Evolutionary conservation across 345 rosid genomes (phyloP).

Genomic region (Gossypium sturtianum): DNA sequence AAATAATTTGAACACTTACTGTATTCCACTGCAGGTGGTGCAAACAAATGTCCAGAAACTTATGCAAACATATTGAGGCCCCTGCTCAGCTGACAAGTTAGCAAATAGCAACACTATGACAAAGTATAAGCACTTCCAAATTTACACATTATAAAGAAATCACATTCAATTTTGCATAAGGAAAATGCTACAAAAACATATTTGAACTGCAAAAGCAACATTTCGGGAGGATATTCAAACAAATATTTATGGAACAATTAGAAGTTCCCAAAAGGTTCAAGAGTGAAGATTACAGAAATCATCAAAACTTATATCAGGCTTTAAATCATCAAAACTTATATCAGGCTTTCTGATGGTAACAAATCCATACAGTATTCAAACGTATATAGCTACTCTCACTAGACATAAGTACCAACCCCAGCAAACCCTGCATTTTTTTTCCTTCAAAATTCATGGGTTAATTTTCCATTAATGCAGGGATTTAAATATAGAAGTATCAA

Average conservation of each 20-base stretch:
- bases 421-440: background rate
- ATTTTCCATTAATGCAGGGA: background rate
- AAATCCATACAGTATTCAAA: background rate
- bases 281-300: background rate
- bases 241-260: background rate
- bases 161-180: background rate
- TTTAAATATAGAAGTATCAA: slow-evolving; percentile 2
- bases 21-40: slow-evolving; percentile 96
- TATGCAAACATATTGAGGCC: slow-evolving; percentile 97
- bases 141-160: background rate
- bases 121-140: slow-evolving; percentile 1
- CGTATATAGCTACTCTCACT: background rate
- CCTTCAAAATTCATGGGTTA: background rate
- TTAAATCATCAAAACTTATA: background rate
- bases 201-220: background rate
- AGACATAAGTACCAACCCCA: background rate
- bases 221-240: background rate
- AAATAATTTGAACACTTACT: slow-evolving; percentile 45
- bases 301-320: background rate
- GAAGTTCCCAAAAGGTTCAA: background rate
- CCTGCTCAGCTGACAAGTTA: slow-evolving; percentile 45
- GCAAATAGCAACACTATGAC: background rate
- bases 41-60: slow-evolving; percentile 95
- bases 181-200: background rate
- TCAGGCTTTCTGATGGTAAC: background rate